Evolutionary conservation across 2,329 filamentous ascomycete species (phyloP).

Genomic region (Fusarium sacchari): DNA sequence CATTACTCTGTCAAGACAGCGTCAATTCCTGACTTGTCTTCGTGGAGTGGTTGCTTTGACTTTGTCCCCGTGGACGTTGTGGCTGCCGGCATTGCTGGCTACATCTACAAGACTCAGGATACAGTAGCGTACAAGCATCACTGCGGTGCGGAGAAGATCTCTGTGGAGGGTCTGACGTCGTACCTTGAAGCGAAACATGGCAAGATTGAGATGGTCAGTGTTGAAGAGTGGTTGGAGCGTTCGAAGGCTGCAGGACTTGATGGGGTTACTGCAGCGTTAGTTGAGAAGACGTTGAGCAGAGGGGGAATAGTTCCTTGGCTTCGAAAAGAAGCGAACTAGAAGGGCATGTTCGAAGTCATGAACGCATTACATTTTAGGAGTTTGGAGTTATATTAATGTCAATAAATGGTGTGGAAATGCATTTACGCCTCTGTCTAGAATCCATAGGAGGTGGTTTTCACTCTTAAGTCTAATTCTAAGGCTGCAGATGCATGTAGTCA

Average conservation of each 20-base stretch:
- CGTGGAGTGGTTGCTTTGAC: constrained; percentile 1
- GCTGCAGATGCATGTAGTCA: too few species aligned
- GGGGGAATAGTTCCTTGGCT: not conserved
- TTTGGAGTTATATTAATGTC: not conserved
- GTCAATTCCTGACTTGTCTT: not conserved
- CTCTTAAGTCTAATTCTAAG: not conserved
- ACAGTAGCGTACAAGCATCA: not conserved
- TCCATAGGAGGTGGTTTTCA: not conserved
- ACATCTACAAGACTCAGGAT: not conserved
- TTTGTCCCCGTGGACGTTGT: not conserved
- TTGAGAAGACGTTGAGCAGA: not conserved
- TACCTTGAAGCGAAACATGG: not conserved
- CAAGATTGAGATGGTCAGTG: not conserved
- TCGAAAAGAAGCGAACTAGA: not conserved
- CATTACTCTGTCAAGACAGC: not conserved
- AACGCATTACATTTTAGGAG: not conserved
- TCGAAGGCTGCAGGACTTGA: not conserved
- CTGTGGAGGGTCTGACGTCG: not conserved
- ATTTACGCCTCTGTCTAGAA: not conserved
- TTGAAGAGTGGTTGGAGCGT: not conserved
- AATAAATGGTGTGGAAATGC: not conserved
- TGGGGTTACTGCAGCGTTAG: not conserved
- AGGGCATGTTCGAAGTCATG: not conserved
- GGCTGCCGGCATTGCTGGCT: not conserved
- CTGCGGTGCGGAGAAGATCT: not conserved